These are phyloP conservation scores for Prunus yedoensis DNA, from an alignment of 331 rosid genomes.

Conservation along the genomic window DNA sequence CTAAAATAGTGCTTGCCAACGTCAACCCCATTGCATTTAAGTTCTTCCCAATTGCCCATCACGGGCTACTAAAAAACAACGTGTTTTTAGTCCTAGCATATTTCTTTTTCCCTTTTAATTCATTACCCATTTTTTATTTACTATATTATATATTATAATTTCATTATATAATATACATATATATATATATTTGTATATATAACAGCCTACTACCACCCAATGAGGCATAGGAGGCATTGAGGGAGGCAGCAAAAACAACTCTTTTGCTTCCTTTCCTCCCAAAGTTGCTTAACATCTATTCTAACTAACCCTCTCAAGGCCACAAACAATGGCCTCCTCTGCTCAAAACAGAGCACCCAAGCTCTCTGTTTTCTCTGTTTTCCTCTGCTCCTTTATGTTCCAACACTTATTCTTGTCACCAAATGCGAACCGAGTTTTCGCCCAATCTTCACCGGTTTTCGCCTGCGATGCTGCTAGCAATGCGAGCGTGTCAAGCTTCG, in stretches of 20 bases:
- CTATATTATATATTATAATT: not conserved
- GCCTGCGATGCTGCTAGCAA: slow-evolving; percentile 61
- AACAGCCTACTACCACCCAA: not conserved
- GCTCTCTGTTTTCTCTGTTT: slow-evolving; percentile 35
- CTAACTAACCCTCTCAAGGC: not conserved
- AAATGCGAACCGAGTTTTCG: slow-evolving; percentile 22
- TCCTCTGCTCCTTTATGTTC: slow-evolving; percentile 35
- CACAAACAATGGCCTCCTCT: slow-evolving; percentile 40
- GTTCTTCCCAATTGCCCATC: slow-evolving; percentile 44
- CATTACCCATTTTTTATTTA: not conserved
- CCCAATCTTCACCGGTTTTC: slow-evolving; percentile 54
- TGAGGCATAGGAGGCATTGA: not conserved
- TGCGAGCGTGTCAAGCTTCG: slow-evolving; percentile 35
- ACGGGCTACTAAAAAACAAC: slow-evolving; percentile 69
- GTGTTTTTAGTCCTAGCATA: slow-evolving; percentile 2
- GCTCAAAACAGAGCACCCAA: slow-evolving; percentile 46
- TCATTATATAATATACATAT: not conserved
- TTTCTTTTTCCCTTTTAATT: not conserved
- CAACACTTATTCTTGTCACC: slow-evolving; percentile 11
- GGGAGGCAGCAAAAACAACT: slow-evolving; percentile 20
- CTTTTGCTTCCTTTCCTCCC: slow-evolving; percentile 2
- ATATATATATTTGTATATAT: not conserved
- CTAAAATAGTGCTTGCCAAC: slow-evolving; percentile 24
- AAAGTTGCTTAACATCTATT: not conserved
- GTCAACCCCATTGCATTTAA: slow-evolving; percentile 16